Conservation (phyloP, 108 stramenopile genomes). For the Cyclostephanos tholiformis region DNA sequence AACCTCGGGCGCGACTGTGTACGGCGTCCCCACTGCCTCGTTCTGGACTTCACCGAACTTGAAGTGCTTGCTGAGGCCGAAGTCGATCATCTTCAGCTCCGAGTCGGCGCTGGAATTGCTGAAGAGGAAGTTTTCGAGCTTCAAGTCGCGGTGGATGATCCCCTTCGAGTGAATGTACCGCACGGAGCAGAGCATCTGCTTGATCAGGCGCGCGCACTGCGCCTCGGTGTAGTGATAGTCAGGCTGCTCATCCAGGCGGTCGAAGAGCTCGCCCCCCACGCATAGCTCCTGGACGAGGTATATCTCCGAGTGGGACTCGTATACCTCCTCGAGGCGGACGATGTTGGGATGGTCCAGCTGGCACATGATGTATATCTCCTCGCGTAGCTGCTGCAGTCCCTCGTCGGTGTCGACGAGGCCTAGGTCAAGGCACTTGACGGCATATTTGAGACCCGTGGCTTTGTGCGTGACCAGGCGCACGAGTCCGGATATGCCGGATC, state of each 20-base stretch:
- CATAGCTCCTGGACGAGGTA: conserved; percentile 82
- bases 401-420: conserved; percentile 63
- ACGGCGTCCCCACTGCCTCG: conserved; percentile 86
- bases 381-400: conserved; percentile 66
- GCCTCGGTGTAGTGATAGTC: conserved; percentile 84
- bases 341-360: conserved; percentile 91
- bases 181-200: conserved; percentile 89
- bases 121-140: conserved; percentile 78
- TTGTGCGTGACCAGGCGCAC: conserved; percentile 77
- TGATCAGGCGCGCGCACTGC: conserved; percentile 72
- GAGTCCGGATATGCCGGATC: conserved; percentile 79
- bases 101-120: conserved; percentile 42
- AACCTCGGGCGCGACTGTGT: conserved; percentile 91
- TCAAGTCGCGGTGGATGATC: conserved; percentile 94
- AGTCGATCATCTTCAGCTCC: conserved; percentile 88
- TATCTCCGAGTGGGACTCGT: conserved; percentile 70
- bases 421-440: conserved; percentile 80
- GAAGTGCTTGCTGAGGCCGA: conserved; percentile 90
- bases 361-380: conserved; percentile 89
- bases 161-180: conserved; percentile 91
- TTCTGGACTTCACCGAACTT: conserved; percentile 67
- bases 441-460: conserved; percentile 78
- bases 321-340: conserved; percentile 83
- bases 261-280: conserved; percentile 83
- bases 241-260: conserved; percentile 80